A percentile compares a stretch with the other conserved stretches of the same genome.
These are phyloP conservation scores for Trichosanthes cucumerina DNA, from an alignment of 306 rosid species.

Conservation along the genomic window DNA sequence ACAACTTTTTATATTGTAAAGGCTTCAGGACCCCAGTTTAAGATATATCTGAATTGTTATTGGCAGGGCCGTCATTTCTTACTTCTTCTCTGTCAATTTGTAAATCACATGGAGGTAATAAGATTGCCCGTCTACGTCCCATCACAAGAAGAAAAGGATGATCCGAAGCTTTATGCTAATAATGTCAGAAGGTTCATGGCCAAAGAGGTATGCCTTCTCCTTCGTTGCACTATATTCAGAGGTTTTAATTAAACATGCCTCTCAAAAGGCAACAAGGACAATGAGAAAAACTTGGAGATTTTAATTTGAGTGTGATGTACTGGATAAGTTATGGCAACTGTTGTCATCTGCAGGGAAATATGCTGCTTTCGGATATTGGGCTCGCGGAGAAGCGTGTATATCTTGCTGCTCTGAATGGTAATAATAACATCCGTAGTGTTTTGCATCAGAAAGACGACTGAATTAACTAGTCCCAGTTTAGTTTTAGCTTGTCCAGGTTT, in stretches of 20 bases:
- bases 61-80: constrained; percentile 87
- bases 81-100: constrained; percentile 89
- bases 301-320: neutral
- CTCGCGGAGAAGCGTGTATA: constrained; percentile 87
- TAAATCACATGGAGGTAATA: constrained; percentile 66
- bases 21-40: neutral
- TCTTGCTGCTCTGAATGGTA: constrained; percentile 97
- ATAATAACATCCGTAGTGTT: constrained; percentile 88
- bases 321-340: neutral
- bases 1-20: neutral
- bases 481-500: constrained; percentile 36
- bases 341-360: constrained; percentile 56
- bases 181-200: constrained; percentile 88
- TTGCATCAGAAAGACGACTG: constrained; percentile 99
- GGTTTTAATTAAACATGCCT: neutral
- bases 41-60: neutral
- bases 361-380: constrained; percentile 72
- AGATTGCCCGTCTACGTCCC: constrained; percentile 67
- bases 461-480: constrained; percentile 54
- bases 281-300: neutral
- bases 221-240: neutral
- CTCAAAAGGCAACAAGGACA: neutral
- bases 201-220: constrained; percentile 53
- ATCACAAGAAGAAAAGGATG: constrained; percentile 78
- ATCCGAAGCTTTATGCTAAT: constrained; percentile 61